Percentiles rank a stretch among this genome's conserved stretches.
phyloP scores from a whole-genome alignment of 2,329 filamentous ascomycete species.

The Colletotrichum filicis region DNA sequence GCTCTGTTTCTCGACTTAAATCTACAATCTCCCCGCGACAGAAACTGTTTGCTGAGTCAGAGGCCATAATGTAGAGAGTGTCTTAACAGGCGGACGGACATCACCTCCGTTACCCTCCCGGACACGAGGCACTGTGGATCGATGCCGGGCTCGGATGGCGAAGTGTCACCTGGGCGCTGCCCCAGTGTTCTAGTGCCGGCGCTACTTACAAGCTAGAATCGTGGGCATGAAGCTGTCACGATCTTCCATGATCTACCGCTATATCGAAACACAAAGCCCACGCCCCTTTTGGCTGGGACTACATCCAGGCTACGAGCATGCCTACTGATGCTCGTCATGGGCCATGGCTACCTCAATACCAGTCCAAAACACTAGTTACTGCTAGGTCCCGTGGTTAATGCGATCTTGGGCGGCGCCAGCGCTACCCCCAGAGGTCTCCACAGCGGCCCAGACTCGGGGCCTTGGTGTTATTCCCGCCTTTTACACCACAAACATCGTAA shows the following conservation, averaged over 20 bases:
- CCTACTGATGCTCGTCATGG: not conserved
- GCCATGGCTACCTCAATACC: not conserved
- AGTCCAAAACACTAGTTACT: not conserved
- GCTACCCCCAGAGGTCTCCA: not conserved
- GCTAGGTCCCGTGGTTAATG: not conserved
- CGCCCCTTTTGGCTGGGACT: not conserved
- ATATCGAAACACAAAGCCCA: not conserved
- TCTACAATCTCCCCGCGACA: not conserved
- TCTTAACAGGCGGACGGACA: not conserved
- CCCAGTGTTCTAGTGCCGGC: not conserved
- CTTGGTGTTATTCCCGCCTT: not conserved
- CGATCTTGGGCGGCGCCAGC: not conserved
- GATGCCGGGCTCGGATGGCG: too few relatives aligned
- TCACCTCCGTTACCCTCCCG: not conserved
- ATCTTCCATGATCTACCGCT: not conserved
- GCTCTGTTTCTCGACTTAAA: not conserved
- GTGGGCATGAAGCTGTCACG: not conserved
- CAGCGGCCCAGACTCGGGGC: not conserved
- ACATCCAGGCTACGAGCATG: not conserved
- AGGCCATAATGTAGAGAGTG: not conserved
- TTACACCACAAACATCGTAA: not conserved
- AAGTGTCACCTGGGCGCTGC: not conserved
- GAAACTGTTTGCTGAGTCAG: not conserved
- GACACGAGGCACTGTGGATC: not conserved
- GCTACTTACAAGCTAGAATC: not conserved